Evolutionary conservation across 192 early-diverging fungal species (phyloP).

Genomic region (Obelidium mucronatum): DNA sequence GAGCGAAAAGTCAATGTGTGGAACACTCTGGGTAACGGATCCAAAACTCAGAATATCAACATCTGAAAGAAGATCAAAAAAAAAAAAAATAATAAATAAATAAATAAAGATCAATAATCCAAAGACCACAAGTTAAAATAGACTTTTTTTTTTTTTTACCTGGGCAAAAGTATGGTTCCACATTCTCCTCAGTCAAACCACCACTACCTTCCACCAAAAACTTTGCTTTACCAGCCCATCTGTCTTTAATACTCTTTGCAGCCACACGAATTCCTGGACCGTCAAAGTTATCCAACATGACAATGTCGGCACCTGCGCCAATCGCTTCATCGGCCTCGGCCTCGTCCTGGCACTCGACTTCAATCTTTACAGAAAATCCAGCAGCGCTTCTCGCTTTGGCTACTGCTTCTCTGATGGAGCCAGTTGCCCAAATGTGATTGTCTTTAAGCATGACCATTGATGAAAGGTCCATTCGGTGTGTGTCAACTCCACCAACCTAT

Average conservation of each 20-base stretch:
- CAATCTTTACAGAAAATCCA: conserved; percentile 95
- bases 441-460: conserved; percentile 99
- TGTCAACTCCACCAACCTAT: conserved; percentile 92
- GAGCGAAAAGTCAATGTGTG: conserved; percentile 96
- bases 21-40: conserved; percentile 91
- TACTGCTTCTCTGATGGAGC: conserved; percentile 93
- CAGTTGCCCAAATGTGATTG: conserved; percentile 93
- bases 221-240: conserved; percentile 67
- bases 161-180: conserved; percentile 77
- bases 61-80: conserved; percentile 41
- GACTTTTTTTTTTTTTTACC: conserved; percentile 67
- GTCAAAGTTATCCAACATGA: conserved; percentile 97
- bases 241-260: conserved; percentile 78
- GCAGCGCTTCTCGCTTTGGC: conserved; percentile 78
- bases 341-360: conserved; percentile 94
- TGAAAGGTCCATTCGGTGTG: conserved; percentile 95
- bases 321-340: conserved; percentile 96
- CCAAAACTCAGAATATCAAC: conserved; percentile 95
- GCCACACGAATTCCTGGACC: conserved; percentile 70
- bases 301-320: conserved; percentile 92
- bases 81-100: too few species aligned
- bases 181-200: conserved; percentile 92
- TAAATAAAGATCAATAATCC: background rate
- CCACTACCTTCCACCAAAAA: conserved; percentile 92
- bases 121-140: background rate